Evolutionary conservation across 768 basidiomycete species (phyloP), one percentile per base, ranked within the genome.

Genomic region (Terana coerulea): DNA sequence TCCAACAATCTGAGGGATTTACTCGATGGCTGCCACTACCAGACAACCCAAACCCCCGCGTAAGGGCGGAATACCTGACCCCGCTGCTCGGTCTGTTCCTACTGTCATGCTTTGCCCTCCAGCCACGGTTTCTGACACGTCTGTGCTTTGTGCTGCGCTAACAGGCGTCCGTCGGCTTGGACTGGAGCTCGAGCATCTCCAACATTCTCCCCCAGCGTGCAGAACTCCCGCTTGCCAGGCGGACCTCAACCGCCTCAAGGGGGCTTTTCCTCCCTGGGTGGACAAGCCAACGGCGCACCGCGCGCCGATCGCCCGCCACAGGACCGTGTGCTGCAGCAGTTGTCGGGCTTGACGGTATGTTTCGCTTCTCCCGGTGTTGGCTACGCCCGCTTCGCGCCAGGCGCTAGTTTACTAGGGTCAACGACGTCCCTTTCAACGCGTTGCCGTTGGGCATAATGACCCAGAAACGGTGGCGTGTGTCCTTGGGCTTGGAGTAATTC

Each of bases 301-400:
- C 65, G 75, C 49, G 62, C 72, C 54, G 79, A 80, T 60, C 61
- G 64, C 36, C 65, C 76, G 3, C n/a, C n/a, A n/a, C 80, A 78
- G 63, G 81, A 83, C 69, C 78, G 80, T 53, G 66, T 81, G 47
- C 75, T 90, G 45, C 81, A 83, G 64, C 70, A 79, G 53, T 75
- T 90, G 24, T 70, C 82, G 42, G 88, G 86, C 47, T 72, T 90
- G 40, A 89, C 83, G 28, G 88, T 89, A 57, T 64, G 86, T 78
- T n/a, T n/a, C n/a, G n/a, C n/a, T n/a, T n/a, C n/a, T n/a, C n/a
- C n/a, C n/a, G n/a, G n/a, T n/a, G n/a, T n/a, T n/a, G n/a, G n/a
- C n/a, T n/a, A n/a, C n/a, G n/a, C n/a, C n/a, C n/a, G n/a, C n/a
- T n/a, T n/a, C n/a, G n/a, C n/a, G n/a, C n/a, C n/a, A n/a, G n/a